Evolutionary conservation across 2,329 filamentous ascomycete species (phyloP).

Genomic region (Graphilbum fragrans): DNA sequence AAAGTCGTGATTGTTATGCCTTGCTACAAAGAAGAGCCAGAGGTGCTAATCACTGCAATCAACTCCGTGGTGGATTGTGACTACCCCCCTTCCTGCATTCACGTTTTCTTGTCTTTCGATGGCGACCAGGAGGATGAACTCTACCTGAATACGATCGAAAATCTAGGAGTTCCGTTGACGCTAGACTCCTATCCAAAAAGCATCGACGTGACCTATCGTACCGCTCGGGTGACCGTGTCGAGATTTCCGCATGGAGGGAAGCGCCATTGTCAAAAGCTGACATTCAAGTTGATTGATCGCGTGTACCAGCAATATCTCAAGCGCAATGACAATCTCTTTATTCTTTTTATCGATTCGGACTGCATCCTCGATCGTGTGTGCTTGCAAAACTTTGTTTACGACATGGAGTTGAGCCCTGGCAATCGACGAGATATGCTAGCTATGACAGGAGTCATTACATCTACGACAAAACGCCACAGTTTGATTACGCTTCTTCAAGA

Average conservation of each 20-base stretch:
- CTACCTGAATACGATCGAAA: slow-evolving; percentile 75
- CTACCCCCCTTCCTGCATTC: slow-evolving; percentile 83
- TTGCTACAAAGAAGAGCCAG: slow-evolving; percentile 84
- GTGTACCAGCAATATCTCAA: slow-evolving; percentile 81
- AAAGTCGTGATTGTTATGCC: slow-evolving; percentile 97
- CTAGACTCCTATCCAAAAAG: slow-evolving; percentile 73
- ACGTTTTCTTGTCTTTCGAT: slow-evolving; percentile 92
- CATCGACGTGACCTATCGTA: slow-evolving; percentile 78
- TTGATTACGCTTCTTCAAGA: slow-evolving; percentile 89
- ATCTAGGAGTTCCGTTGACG: slow-evolving; percentile 68
- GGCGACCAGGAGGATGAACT: slow-evolving; percentile 81
- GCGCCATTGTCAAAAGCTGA: slow-evolving; percentile 83
- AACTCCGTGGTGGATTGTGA: slow-evolving; percentile 90
- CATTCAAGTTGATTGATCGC: slow-evolving; percentile 86
- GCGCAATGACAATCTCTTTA: slow-evolving; percentile 82
- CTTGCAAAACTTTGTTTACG: slow-evolving; percentile 94
- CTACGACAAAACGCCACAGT: slow-evolving; percentile 77
- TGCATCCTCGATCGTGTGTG: slow-evolving; percentile 87
- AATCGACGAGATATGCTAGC: slow-evolving; percentile 88
- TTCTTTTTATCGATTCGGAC: slow-evolving; percentile 95
- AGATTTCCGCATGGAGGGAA: slow-evolving; percentile 91
- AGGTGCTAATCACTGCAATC: slow-evolving; percentile 71
- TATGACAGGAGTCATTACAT: slow-evolving; percentile 96
- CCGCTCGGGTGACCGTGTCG: slow-evolving; percentile 77
- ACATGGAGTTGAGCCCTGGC: slow-evolving; percentile 94